A percentile compares a stretch with the other conserved stretches of the same genome.
phyloP scores from a whole-genome alignment of 345 rosid genomes.

The Gossypium arboreum region DNA sequence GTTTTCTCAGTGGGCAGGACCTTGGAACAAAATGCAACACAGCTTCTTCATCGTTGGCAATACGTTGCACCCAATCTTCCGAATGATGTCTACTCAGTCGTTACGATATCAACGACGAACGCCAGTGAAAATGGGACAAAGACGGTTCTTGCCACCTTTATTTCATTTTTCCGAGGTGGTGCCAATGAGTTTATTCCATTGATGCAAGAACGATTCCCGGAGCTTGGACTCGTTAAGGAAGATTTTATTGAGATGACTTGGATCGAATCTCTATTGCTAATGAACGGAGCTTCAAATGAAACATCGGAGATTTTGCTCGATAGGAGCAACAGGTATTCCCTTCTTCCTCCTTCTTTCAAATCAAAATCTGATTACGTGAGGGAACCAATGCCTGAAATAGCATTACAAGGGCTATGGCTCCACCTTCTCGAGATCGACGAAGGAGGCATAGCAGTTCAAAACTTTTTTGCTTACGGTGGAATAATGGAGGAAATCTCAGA shows the following conservation, averaged over 20 bases:
- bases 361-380: background rate
- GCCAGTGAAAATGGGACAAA: background rate
- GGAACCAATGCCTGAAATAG: background rate
- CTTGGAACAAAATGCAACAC: background rate
- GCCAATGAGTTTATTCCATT: background rate
- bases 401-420: background rate
- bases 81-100: background rate
- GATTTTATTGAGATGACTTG: background rate
- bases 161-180: background rate
- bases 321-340: background rate
- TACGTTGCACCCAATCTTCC: background rate
- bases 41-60: background rate
- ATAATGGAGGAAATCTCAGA: slow-evolving; percentile 3
- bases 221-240: background rate
- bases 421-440: background rate
- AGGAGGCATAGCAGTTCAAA: background rate
- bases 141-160: background rate
- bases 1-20: background rate
- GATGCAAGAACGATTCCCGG: background rate
- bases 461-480: background rate
- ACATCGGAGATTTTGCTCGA: background rate
- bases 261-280: background rate
- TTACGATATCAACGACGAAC: background rate
- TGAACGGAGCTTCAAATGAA: background rate
- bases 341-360: background rate